A percentile compares a stretch with the other conserved stretches of the same genome.
Conservation (phyloP, 345 rosid species). For the Streptanthus diversifolius region DNA sequence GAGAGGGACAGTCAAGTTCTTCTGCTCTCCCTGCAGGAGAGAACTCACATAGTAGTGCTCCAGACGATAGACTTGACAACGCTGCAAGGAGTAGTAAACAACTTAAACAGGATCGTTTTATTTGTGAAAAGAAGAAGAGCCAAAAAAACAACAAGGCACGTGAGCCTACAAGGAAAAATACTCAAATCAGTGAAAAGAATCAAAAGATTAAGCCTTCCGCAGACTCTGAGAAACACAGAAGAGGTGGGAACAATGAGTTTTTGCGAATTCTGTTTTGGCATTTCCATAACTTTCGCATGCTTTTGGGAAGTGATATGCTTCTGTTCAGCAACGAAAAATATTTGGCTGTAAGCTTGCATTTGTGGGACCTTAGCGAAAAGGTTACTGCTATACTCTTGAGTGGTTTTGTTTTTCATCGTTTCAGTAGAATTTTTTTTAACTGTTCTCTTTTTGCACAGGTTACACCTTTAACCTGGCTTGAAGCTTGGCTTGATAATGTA, state of each 20-base stretch:
- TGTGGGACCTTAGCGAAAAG: conserved; percentile 83
- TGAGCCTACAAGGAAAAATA: conserved; percentile 51
- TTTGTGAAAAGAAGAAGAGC: conserved; percentile 56
- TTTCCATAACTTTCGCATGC: conserved; percentile 96
- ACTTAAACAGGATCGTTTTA: conserved; percentile 48
- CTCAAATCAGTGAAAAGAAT: conserved; percentile 74
- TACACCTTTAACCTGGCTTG: conserved; percentile 93
- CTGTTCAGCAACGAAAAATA: conserved; percentile 92
- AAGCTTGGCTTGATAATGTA: conserved; percentile 97
- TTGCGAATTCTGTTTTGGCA: conserved; percentile 87
- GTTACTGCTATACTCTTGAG: conserved; percentile 34
- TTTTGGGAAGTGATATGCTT: conserved; percentile 91
- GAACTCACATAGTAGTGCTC: conserved; percentile 39
- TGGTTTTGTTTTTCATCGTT: conserved; percentile 12
- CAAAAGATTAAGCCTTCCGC: conserved; percentile 65
- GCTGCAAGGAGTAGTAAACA: conserved; percentile 46
- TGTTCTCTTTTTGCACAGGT: conserved; percentile 42
- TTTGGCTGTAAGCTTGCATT: conserved; percentile 91
- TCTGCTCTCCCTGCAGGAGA: conserved; percentile 57
- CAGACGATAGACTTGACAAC: conserved; percentile 40
- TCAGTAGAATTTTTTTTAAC: not conserved
- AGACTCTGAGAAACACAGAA: conserved; percentile 76
- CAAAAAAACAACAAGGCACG: conserved; percentile 43
- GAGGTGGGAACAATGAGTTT: conserved; percentile 70
- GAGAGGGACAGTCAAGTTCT: conserved; percentile 50